Evolutionary conservation across 768 basidiomycete genomes (phyloP), one percentile per base, ranked within the genome.

Genomic region (Lactifluus hygrophoroides): DNA sequence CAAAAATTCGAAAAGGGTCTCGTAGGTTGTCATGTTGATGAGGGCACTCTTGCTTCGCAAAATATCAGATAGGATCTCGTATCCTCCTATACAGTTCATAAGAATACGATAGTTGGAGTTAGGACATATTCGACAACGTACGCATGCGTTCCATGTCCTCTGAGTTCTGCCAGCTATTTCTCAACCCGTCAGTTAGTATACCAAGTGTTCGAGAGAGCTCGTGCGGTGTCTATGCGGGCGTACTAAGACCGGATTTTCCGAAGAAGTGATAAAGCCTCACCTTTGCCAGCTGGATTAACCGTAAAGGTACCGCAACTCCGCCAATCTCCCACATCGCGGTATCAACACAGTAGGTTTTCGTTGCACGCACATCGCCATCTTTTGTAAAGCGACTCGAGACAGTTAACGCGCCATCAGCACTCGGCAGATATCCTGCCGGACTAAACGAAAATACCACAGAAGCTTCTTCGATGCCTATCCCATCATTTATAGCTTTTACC

Each of bases 71-170:
- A 97, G 76, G 37, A 92, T 84, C 53, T 95, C 94, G 65, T 94
- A 97, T 10, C 92, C 94, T 54, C 85, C 91, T 93, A 64, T 3
- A 30, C 17, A 10, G n/a, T 27, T 1, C 32, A 16, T 57, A 30
- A 42, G 49, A 16, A 28, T 51, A 23, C 44, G 42, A 47, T 19
- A 17, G 28, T 38, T 57, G 11, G 16, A 21, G 42, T 43, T 43
- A 4, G 42, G 21, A 28, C 30, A 51, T n/a, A 38, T 17, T 16
- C n/a, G 28, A n/a, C 3, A 13, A 76, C 86, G 66, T 65, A 93
- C 92, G 83, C 54, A 93, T 72, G 34, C 86, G 77, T 67, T 95
- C 94, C 86, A 94, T 92, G 64, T 96, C 94, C 67, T 94, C 94
- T 35, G 90, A 94, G 66, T 91, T 92, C 66, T 90, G 82, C 94